A percentile compares a stretch with the other conserved stretches of the same genome.
These are phyloP conservation scores for Arthroderma sp. DNA, from an alignment of 2,329 filamentous ascomycete species.

Conservation along the genomic window DNA sequence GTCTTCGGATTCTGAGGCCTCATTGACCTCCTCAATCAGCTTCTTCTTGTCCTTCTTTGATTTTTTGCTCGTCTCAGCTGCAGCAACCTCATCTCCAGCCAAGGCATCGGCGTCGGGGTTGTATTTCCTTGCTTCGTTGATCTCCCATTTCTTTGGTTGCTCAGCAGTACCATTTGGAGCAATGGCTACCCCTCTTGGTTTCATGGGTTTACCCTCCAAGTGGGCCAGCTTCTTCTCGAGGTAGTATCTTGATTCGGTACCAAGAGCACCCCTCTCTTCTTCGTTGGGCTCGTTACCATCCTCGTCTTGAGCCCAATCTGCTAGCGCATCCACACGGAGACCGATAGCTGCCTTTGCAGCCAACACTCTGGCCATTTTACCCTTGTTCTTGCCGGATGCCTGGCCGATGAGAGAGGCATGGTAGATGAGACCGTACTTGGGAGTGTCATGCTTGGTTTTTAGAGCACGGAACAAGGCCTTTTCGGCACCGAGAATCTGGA, in stretches of 20 bases:
- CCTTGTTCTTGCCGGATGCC: constrained; percentile 96
- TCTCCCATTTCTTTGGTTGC: constrained; percentile 65
- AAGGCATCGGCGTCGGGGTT: constrained; percentile 87
- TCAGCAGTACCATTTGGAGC: constrained; percentile 56
- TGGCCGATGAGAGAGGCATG: constrained; percentile 90
- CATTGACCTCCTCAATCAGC: constrained; percentile 32
- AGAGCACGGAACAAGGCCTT: constrained; percentile 96
- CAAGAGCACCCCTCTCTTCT: constrained; percentile 74
- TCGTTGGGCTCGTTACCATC: constrained; percentile 57
- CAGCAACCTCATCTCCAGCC: constrained; percentile 48
- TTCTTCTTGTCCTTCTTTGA: constrained; percentile 35
- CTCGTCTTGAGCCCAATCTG: constrained; percentile 60
- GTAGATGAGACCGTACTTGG: constrained; percentile 94
- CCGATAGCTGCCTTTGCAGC: constrained; percentile 87
- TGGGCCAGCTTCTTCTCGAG: constrained; percentile 36
- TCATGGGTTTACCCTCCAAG: constrained; percentile 81
- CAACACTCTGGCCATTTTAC: constrained; percentile 95
- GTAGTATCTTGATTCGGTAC: constrained; percentile 44
- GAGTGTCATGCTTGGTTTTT: constrained; percentile 98
- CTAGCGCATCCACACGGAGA: constrained; percentile 80
- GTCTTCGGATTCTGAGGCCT: constrained; percentile 16
- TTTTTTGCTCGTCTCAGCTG: constrained; percentile 25
- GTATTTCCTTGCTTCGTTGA: constrained; percentile 90
- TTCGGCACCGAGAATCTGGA: constrained; percentile 96
- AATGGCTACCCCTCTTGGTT: constrained; percentile 61